Base-by-base conservation (phyloP, 257 asterid species). In the Dorcoceras hygrometricum region DNA sequence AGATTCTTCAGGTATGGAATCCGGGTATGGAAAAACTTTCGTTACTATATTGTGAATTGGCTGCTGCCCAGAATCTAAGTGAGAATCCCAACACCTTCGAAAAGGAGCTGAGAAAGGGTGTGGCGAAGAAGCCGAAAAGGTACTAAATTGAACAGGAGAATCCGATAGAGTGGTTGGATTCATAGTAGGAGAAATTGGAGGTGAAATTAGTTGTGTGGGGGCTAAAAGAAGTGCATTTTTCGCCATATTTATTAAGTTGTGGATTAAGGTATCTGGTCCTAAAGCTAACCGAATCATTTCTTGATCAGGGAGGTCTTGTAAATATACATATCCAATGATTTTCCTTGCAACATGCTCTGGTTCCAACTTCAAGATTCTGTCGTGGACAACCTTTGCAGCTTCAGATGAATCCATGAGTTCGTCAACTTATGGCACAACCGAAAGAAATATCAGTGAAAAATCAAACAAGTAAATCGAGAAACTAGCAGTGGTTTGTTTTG, bases 271-370 rank as follows among this genome's bases (percentile, higher is more conserved):
- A 39, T 87, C 95, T 1, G 98, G 96, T 31, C 94, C 96, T 55
- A 86, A 74, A 7, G 98, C 98, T 64, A 89, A 72, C 19, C 97
- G 71, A 43, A 93, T 89, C 90, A 93, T 84, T 62, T 93, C 96
- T n/a, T 87, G 85, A 34, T 82, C 91, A 56, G 94, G 81, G 31
- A 77, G 67, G 56, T 76, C 88, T 39, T 76, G 87, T 9, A 89
- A 64, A 69, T 74, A 86, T 27, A 90, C 77, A 28, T 63, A 87
- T n/a, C 95, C 91, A 2, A 87, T 81, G 54, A 90, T 82, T 74
- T 87, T 88, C 77, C 78, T 81, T 0, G 95, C 89, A 48, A 86
- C 48, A 56, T 76, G 73, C 57, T 88, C 91, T 0, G 98, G 86
- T 61, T 89, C 98, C 6, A 88, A 64, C 36, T 46, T 72, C 63